Base-by-base conservation (phyloP, 192 early-diverging fungal genomes). In the Backusella macrospora region DNA sequence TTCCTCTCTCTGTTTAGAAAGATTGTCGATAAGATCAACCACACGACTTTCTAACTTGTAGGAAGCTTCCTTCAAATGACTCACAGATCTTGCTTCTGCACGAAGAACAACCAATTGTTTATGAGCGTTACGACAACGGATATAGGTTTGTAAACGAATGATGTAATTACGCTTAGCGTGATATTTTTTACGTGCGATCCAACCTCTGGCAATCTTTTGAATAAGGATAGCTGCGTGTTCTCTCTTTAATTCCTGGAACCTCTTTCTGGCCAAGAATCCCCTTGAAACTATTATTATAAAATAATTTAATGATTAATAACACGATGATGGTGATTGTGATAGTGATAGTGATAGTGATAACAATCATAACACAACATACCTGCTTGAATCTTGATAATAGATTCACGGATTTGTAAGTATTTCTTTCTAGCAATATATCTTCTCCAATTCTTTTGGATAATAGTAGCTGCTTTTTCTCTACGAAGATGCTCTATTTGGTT, bases 41-140 rank as follows among this genome's bases (percentile, higher is more conserved):
- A 99, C 94, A 85, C 97, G 98, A 85, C 87, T 90, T 82, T 99
- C 98, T 12, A 99, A 86, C 84, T 92, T 93, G 80, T 94, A 95
- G 38, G 96, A 95, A 37, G 91, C 89, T 75, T 99, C 94, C 84
- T 98, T 95, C 83, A 96, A 91, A 76, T 98, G 97, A 66, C 90
- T 92, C 4, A 96, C 94, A 55, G 94, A 96, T 66, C 92, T 81
- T 39, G 92, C 91, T 83, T 99, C 98, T 21, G 88, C 86, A 75
- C 94, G 92, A 68, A 94, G 83, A 44, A 77, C 74, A 55, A 88
- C 86, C 71, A 96, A 80, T 74, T 90, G 89, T 69, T 86, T 86
- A 67, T 88, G 84, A 21, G 97, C 96, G 15, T 76, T 78, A 18
- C 85, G 86, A 21, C 92, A 88, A 55, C 98, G 92, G 39, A 94